Evolutionary conservation across 176 grass and related monocot species (phyloP).

Genomic region (Musa itinerans): DNA sequence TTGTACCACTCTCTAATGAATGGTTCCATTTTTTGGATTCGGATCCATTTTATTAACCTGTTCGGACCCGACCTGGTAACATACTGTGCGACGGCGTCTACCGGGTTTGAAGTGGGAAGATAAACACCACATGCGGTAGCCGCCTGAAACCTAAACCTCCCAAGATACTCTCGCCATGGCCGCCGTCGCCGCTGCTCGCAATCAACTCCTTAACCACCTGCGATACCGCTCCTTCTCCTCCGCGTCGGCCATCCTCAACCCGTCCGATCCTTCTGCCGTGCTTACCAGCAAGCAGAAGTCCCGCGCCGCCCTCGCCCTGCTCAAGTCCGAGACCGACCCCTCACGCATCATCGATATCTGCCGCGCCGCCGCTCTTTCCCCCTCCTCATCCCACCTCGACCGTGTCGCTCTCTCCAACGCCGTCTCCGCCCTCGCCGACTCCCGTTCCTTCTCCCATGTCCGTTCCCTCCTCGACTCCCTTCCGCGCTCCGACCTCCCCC

Average conservation of each 20-base stretch:
- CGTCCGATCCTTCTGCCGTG: slow-evolving; percentile 39
- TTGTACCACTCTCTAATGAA: too few species aligned
- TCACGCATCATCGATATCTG: slow-evolving; percentile 75
- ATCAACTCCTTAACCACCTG: slow-evolving; percentile 32
- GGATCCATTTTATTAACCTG: neutral
- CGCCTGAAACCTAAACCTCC: neutral
- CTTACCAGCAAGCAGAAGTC: slow-evolving; percentile 57
- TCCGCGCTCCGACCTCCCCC: slow-evolving; percentile 11
- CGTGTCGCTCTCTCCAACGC: slow-evolving; percentile 56
- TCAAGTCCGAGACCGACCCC: slow-evolving; percentile 47
- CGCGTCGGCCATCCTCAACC: slow-evolving; percentile 56
- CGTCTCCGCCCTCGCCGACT: slow-evolving; percentile 34
- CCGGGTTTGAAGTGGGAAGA: too few species aligned
- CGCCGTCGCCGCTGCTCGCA: slow-evolving; percentile 25
- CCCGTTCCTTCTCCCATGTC: slow-evolving; percentile 20
- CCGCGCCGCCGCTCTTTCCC: slow-evolving; percentile 59
- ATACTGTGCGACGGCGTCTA: neutral
- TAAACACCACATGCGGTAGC: neutral
- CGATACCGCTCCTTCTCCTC: slow-evolving; percentile 21
- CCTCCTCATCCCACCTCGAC: slow-evolving; percentile 42
- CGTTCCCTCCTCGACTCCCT: slow-evolving; percentile 42
- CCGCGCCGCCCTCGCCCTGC: slow-evolving; percentile 63
- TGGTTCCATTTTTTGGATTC: neutral
- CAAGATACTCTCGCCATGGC: slow-evolving; percentile 30
- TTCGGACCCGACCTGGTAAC: neutral